These are phyloP conservation scores for Penicillium mononematosum DNA, from an alignment of 495 filamentous ascomycete genomes.

Conservation along the genomic window DNA sequence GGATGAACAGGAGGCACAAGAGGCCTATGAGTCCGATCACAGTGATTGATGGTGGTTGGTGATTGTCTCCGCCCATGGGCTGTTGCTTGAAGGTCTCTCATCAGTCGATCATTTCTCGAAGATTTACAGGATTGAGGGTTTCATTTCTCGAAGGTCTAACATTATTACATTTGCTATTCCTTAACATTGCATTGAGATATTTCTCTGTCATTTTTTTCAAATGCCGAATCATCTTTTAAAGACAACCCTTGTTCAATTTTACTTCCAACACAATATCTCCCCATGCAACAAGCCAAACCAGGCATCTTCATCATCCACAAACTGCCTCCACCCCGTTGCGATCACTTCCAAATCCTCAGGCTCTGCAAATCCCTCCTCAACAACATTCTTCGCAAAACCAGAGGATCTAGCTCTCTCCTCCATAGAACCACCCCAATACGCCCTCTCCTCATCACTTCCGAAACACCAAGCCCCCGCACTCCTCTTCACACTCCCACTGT, in stretches of 20 bases:
- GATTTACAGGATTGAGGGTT: not conserved
- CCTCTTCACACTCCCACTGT: slow-evolving; percentile 29
- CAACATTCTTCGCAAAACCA: slow-evolving; percentile 37
- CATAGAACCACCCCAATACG: slow-evolving; percentile 51
- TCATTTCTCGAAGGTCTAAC: not conserved
- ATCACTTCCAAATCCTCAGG: slow-evolving; percentile 41
- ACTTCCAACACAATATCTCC: slow-evolving; percentile 52
- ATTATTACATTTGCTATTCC: not conserved
- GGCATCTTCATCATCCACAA: slow-evolving; percentile 46
- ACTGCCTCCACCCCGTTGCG: slow-evolving; percentile 43
- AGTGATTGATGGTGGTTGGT: slow-evolving; percentile 18
- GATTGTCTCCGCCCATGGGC: not conserved
- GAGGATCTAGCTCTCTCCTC: slow-evolving; percentile 39
- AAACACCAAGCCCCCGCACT: slow-evolving; percentile 51
- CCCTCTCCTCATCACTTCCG: slow-evolving; percentile 40
- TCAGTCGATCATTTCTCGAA: not conserved
- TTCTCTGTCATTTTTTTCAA: not conserved
- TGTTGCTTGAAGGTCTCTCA: not conserved
- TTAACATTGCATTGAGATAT: not conserved
- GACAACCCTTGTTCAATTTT: not conserved
- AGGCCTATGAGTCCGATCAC: slow-evolving; percentile 14
- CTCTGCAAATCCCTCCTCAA: slow-evolving; percentile 40
- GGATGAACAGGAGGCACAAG: slow-evolving; percentile 10
- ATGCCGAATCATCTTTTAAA: not conserved
- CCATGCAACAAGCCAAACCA: slow-evolving; percentile 55